Evolutionary conservation across 257 asterid genomes (phyloP).

Genomic region (Capsicum pubescens): DNA sequence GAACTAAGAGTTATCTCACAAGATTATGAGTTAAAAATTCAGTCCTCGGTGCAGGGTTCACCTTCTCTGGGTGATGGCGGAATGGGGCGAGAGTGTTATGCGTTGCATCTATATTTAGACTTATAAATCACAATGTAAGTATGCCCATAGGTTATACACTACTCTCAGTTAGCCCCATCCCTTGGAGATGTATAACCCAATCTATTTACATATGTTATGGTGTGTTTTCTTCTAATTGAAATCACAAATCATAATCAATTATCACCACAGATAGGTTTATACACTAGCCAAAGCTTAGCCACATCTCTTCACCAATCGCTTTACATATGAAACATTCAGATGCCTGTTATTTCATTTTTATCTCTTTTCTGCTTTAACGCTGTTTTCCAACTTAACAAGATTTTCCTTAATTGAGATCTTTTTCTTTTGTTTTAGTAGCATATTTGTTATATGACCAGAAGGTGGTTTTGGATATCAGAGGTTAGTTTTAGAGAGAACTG

Average conservation of each 20-base stretch:
- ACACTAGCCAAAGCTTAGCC: not conserved
- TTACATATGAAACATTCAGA: not conserved
- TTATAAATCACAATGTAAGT: not conserved
- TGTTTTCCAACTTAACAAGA: not conserved
- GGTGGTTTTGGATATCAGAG: constrained; percentile 24
- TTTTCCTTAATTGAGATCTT: constrained; percentile 13
- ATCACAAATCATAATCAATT: not conserved
- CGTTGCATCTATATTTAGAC: constrained; percentile 7
- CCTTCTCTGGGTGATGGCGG: not conserved
- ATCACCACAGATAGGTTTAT: not conserved
- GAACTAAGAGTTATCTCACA: not conserved
- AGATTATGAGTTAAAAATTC: not conserved
- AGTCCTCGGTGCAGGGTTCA: not conserved
- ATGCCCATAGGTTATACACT: not conserved
- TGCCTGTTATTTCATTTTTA: not conserved
- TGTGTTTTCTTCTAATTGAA: not conserved
- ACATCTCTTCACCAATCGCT: not conserved
- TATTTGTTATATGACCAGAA: not conserved
- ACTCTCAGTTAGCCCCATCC: not conserved
- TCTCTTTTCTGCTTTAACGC: not conserved
- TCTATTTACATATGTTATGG: not conserved
- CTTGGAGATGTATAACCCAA: not conserved
- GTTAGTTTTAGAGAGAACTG: not conserved
- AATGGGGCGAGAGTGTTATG: not conserved
- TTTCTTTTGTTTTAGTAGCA: not conserved